Conservation (phyloP, 1,139 yeast genomes). For the Entelexis paramagnoliae region DNA sequence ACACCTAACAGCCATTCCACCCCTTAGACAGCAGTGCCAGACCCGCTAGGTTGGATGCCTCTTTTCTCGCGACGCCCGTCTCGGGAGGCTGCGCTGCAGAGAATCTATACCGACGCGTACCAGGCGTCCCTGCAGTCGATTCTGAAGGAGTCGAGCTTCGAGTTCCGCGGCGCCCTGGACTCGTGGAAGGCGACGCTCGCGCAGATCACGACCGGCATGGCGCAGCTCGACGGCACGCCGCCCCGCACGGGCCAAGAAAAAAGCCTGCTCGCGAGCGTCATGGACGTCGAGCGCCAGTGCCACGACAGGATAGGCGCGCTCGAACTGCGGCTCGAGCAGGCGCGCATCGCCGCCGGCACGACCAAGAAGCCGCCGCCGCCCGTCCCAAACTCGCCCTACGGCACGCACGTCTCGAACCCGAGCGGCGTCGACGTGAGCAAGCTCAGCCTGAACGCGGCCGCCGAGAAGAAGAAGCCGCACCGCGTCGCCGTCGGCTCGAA, state of each 20-base stretch:
- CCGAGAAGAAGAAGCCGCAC: constrained; percentile 8
- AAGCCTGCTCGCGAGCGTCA: constrained; percentile 30
- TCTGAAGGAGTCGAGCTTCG: constrained; percentile 30
- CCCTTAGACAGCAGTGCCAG: not conserved
- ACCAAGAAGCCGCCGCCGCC: constrained; percentile 3
- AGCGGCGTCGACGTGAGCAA: constrained; percentile 9
- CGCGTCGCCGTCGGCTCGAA: constrained; percentile 25
- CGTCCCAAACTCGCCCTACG: constrained; percentile 18
- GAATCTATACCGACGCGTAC: constrained; percentile 33
- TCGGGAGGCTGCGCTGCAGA: constrained; percentile 27
- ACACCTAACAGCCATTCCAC: not conserved
- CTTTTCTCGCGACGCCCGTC: constrained; percentile 22
- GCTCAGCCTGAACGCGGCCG: constrained; percentile 3
- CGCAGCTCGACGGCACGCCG: constrained; percentile 27
- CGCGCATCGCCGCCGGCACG: constrained; percentile 13
- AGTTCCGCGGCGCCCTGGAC: constrained; percentile 28
- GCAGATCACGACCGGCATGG: constrained; percentile 28
- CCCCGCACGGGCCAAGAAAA: constrained; percentile 30
- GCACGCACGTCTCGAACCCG: constrained; percentile 16
- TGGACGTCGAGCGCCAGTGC: constrained; percentile 34
- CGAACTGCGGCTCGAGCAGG: constrained; percentile 25
- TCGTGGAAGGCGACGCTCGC: constrained; percentile 31
- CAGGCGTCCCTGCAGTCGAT: constrained; percentile 32
- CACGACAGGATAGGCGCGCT: constrained; percentile 31
- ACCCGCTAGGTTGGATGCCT: constrained; percentile 16